Evolutionary conservation across 108 stramenopile species (phyloP).

Genomic region (Chaetoceros tenuissimus): DNA sequence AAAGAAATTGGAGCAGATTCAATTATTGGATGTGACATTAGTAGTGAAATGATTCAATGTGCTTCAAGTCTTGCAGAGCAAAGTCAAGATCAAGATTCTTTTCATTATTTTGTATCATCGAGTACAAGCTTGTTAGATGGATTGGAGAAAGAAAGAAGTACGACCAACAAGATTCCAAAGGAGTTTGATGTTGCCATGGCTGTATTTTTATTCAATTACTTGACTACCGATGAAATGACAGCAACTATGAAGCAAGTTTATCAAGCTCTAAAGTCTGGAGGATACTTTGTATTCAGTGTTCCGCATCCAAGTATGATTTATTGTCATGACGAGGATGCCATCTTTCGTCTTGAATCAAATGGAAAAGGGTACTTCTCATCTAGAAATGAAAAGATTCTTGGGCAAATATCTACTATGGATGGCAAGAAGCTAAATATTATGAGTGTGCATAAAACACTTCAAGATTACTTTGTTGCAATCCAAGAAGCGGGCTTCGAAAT

Average conservation of each 20-base stretch:
- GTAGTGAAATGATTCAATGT: no score
- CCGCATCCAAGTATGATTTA: slow-evolving; percentile 9
- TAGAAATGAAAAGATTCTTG: background rate
- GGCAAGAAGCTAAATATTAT: background rate
- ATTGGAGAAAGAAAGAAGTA: no score
- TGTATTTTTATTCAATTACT: slow-evolving; percentile 9
- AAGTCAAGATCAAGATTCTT: no score
- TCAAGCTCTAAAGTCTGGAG: slow-evolving; percentile 5
- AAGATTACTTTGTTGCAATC: background rate
- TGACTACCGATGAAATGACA: slow-evolving; percentile 7
- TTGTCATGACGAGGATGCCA: slow-evolving; percentile 7
- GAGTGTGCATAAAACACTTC: background rate
- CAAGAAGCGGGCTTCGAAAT: background rate
- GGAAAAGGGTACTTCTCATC: background rate
- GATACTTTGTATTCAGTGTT: slow-evolving; percentile 4
- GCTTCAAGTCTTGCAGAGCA: no score
- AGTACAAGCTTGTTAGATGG: no score
- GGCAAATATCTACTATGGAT: background rate
- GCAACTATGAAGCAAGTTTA: slow-evolving; percentile 4
- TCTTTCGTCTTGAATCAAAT: slow-evolving; percentile 7
- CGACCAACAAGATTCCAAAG: no score
- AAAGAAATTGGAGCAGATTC: no score
- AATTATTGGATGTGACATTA: no score
- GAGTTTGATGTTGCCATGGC: slow-evolving; percentile 12
- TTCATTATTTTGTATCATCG: no score